These are phyloP conservation scores for Leccinellum luteum DNA, from an alignment of 768 basidiomycete genomes.

Conservation along the genomic window DNA sequence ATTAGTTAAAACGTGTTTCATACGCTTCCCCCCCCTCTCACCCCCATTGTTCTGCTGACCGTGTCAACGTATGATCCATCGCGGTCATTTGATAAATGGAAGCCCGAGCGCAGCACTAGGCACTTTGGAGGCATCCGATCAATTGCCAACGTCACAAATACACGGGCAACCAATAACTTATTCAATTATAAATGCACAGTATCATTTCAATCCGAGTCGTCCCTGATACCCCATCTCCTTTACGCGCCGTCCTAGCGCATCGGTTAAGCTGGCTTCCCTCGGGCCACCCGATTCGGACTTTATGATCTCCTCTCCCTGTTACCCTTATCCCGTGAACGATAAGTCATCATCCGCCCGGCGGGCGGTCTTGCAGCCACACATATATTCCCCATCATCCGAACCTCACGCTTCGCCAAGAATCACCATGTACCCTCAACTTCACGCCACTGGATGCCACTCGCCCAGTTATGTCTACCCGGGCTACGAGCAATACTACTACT, in stretches of 20 bases:
- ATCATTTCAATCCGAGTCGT: slow-evolving; percentile 16
- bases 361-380: slow-evolving; percentile 26
- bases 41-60: slow-evolving; percentile 23
- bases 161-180: slow-evolving; percentile 9
- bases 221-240: slow-evolving; percentile 30
- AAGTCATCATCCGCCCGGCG: slow-evolving; percentile 23
- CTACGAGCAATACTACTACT: slow-evolving; percentile 21
- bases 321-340: slow-evolving; percentile 26
- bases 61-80: slow-evolving; percentile 25
- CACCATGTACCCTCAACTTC: slow-evolving; percentile 30
- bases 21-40: slow-evolving; percentile 15
- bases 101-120: slow-evolving; percentile 29
- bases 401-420: slow-evolving; percentile 16
- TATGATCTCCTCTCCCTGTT: slow-evolving; percentile 32
- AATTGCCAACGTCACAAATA: slow-evolving; percentile 30
- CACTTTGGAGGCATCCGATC: slow-evolving; percentile 32
- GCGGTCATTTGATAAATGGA: slow-evolving; percentile 35
- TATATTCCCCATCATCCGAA: slow-evolving; percentile 31
- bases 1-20: slow-evolving; percentile 33
- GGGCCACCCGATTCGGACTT: slow-evolving; percentile 21
- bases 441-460: slow-evolving; percentile 16
- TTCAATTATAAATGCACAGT: slow-evolving; percentile 28
- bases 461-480: slow-evolving; percentile 22
- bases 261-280: slow-evolving; percentile 18
- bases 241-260: slow-evolving; percentile 13